Percentiles rank a stretch among this genome's conserved stretches.
phyloP scores from a whole-genome alignment of 2,329 filamentous ascomycete species.

The Cryphonectria carpinicola region DNA sequence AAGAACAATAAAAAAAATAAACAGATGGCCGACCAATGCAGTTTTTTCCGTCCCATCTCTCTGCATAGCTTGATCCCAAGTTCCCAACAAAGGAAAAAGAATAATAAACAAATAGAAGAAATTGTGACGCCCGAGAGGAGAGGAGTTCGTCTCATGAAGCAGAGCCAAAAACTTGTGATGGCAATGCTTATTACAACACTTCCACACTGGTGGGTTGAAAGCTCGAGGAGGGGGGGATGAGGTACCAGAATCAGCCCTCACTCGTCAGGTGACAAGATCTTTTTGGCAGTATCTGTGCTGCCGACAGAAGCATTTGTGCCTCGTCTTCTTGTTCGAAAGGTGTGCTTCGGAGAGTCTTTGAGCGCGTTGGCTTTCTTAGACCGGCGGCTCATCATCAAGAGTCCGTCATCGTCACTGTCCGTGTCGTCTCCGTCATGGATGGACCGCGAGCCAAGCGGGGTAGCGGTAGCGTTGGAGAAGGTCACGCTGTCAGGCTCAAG shows the following conservation, averaged over 20 bases:
- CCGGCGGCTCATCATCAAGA: constrained; percentile 47
- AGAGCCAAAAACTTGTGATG: neutral
- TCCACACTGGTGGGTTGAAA: neutral
- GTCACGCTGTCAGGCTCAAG: constrained; percentile 33
- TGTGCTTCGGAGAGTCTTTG: constrained; percentile 32
- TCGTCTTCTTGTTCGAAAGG: constrained; percentile 50
- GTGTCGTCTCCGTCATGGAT: constrained; percentile 52
- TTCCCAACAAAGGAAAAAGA: neutral
- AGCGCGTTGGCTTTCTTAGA: constrained; percentile 24
- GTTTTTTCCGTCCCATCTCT: constrained; percentile 10
- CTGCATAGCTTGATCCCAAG: constrained; percentile 4
- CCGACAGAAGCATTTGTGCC: constrained; percentile 65
- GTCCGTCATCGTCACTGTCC: constrained; percentile 56
- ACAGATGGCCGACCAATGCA: constrained; percentile 28
- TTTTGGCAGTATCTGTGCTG: constrained; percentile 68
- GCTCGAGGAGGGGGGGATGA: neutral
- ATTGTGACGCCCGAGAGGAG: constrained; percentile 1
- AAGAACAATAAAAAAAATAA: constrained; percentile 9
- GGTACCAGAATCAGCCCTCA: constrained; percentile 19
- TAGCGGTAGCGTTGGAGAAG: constrained; percentile 27
- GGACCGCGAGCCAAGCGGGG: constrained; percentile 26
- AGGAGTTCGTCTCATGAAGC: constrained; percentile 2
- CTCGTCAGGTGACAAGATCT: constrained; percentile 47
- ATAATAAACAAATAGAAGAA: neutral
- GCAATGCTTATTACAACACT: neutral